These are phyloP conservation scores for Metschnikowia vanudenii DNA, from an alignment of 805 yeast species.

Conservation along the genomic window DNA sequence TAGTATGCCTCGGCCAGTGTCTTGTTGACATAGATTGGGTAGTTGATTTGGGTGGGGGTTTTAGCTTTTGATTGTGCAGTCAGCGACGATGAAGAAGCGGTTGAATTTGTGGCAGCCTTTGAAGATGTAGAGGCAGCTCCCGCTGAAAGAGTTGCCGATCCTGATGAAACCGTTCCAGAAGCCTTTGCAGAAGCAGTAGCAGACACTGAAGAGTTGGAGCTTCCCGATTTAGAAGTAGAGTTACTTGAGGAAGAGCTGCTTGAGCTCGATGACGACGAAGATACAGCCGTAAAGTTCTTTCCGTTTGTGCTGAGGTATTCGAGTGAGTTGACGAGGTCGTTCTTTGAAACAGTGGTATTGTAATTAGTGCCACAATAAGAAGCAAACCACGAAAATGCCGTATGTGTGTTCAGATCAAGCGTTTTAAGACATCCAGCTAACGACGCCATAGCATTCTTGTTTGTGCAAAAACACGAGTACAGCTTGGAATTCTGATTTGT, in stretches of 20 bases:
- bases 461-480: conserved; percentile 5
- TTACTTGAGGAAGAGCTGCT: background rate
- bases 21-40: conserved; percentile 11
- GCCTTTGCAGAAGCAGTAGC: background rate
- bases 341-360: background rate
- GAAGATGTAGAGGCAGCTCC: no score
- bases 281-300: conserved; percentile 7
- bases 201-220: no score
- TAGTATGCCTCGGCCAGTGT: conserved; percentile 5
- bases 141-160: no score
- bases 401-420: background rate
- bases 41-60: conserved; percentile 8
- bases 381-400: background rate
- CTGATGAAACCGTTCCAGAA: background rate
- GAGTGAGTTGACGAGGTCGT: background rate
- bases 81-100: no score
- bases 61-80: background rate
- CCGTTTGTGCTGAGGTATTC: conserved; percentile 1
- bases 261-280: background rate
- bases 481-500: background rate
- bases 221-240: background rate
- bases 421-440: conserved; percentile 3
- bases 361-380: conserved; percentile 1
- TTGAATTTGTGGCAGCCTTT: conserved; percentile 1
- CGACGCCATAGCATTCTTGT: conserved; percentile 11